Conservation (phyloP, 495 filamentous ascomycete genomes). For the Rhizodiscina lignyota region DNA sequence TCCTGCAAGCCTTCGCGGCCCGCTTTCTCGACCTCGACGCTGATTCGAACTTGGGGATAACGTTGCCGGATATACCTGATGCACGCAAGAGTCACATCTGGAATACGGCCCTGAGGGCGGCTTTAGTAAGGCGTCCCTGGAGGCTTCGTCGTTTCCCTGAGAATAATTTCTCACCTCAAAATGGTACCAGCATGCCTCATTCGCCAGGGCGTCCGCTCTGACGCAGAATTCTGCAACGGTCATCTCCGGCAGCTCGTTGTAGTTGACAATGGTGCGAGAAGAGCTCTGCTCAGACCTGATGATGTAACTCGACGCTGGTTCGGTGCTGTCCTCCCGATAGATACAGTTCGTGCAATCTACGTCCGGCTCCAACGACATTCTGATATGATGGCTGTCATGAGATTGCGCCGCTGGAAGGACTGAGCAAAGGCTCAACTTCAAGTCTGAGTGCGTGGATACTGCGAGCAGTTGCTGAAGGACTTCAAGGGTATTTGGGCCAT, state of each 20-base stretch:
- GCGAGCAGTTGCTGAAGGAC: constrained; percentile 44
- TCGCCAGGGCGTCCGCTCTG: constrained; percentile 17
- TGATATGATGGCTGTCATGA: constrained; percentile 23
- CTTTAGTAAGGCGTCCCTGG: background rate
- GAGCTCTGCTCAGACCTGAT: constrained; percentile 40
- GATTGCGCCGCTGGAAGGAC: constrained; percentile 29
- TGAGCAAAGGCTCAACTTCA: constrained; percentile 23
- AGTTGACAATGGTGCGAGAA: constrained; percentile 55
- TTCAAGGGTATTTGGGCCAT: constrained; percentile 53
- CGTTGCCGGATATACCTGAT: constrained; percentile 36
- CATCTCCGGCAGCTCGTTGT: constrained; percentile 52
- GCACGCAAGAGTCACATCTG: constrained; percentile 43
- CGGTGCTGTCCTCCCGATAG: constrained; percentile 34
- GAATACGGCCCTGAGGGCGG: constrained; percentile 44
- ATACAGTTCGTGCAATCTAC: constrained; percentile 39
- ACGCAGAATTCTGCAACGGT: constrained; percentile 35
- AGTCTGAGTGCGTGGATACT: constrained; percentile 2
- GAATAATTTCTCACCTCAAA: constrained; percentile 52
- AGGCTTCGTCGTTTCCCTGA: too few relatives aligned
- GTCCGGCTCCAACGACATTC: constrained; percentile 21
- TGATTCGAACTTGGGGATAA: constrained; percentile 33
- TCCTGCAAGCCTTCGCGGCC: constrained; percentile 39
- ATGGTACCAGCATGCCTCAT: constrained; percentile 43
- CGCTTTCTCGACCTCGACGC: constrained; percentile 58
- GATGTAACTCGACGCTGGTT: constrained; percentile 56